These are phyloP conservation scores for Candida sp. DNA, from an alignment of 1,139 yeast genomes.

Conservation along the genomic window DNA sequence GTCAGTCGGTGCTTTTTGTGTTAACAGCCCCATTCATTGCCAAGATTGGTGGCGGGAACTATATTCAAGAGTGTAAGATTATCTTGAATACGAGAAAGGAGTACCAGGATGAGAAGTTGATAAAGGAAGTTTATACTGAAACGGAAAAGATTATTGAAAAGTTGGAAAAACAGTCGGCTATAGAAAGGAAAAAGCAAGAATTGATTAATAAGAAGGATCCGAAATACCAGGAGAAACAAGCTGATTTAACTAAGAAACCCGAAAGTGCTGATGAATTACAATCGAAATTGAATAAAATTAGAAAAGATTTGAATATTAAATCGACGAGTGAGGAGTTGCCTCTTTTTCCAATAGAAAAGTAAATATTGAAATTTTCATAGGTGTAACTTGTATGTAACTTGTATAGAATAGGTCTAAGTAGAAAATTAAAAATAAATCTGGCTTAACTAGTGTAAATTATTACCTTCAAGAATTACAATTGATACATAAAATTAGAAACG, in stretches of 20 bases:
- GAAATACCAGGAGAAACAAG: slow-evolving; percentile 15
- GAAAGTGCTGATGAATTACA: slow-evolving; percentile 32
- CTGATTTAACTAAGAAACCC: slow-evolving; percentile 31
- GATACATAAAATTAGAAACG: slow-evolving; percentile 24
- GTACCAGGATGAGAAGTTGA: slow-evolving; percentile 57
- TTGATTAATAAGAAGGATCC: slow-evolving; percentile 10
- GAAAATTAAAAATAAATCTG: too few species aligned
- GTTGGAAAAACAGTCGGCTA: slow-evolving; percentile 70
- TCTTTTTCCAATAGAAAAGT: slow-evolving; percentile 19
- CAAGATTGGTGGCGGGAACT: slow-evolving; percentile 58
- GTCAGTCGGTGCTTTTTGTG: slow-evolving; percentile 73
- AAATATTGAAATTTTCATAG: neutral
- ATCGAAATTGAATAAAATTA: slow-evolving; percentile 26
- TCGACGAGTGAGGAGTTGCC: slow-evolving; percentile 17
- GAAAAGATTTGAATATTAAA: slow-evolving; percentile 15
- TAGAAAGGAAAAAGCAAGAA: slow-evolving; percentile 39
- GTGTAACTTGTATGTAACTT: too few species aligned
- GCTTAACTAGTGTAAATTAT: too few species aligned
- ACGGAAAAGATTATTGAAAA: slow-evolving; percentile 56
- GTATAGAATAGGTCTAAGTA: too few species aligned
- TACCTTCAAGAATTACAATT: slow-evolving; percentile 36
- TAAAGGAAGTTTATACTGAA: slow-evolving; percentile 55
- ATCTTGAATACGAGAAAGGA: slow-evolving; percentile 62
- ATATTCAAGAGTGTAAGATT: slow-evolving; percentile 69
- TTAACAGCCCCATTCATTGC: slow-evolving; percentile 68